Percentiles rank a stretch among this genome's conserved stretches.
Conservation (phyloP, 2,329 filamentous ascomycete genomes). For the Teratosphaeria pseudoeucalypti region DNA sequence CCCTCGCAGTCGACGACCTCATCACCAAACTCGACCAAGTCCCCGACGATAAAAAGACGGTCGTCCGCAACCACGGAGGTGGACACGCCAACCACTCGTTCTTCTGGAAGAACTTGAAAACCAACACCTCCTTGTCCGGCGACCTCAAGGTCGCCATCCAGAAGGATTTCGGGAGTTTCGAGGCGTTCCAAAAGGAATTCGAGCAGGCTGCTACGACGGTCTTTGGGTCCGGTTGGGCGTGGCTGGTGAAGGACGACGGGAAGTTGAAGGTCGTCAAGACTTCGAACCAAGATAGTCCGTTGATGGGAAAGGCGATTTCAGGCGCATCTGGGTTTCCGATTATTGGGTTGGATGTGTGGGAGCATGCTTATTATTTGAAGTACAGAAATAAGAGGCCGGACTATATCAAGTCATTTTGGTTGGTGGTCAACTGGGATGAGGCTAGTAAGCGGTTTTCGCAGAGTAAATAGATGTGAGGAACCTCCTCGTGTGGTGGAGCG, state of each 20-base stretch:
- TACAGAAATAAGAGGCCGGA: constrained; percentile 67
- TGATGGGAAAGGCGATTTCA: constrained; percentile 42
- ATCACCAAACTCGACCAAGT: constrained; percentile 28
- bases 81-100: constrained; percentile 89
- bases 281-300: constrained; percentile 66
- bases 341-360: constrained; percentile 82
- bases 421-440: constrained; percentile 67
- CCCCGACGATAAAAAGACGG: constrained; percentile 57
- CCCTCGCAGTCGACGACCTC: constrained; percentile 48
- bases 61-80: constrained; percentile 79
- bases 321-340: constrained; percentile 41
- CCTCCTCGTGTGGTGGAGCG: too few relatives aligned
- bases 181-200: constrained; percentile 58
- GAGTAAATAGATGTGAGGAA: neutral
- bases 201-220: constrained; percentile 55
- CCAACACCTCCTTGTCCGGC: constrained; percentile 49
- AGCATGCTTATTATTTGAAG: constrained; percentile 85
- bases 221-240: constrained; percentile 81
- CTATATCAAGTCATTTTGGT: constrained; percentile 69
- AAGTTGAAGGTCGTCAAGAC: constrained; percentile 66
- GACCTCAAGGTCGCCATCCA: constrained; percentile 51
- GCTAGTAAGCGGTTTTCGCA: constrained; percentile 50
- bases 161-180: constrained; percentile 57
- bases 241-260: constrained; percentile 57
- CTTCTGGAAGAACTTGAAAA: constrained; percentile 75